Evolutionary conservation across 2,329 filamentous ascomycete species (phyloP).

Genomic region (Decorospora gaudefroyi): DNA sequence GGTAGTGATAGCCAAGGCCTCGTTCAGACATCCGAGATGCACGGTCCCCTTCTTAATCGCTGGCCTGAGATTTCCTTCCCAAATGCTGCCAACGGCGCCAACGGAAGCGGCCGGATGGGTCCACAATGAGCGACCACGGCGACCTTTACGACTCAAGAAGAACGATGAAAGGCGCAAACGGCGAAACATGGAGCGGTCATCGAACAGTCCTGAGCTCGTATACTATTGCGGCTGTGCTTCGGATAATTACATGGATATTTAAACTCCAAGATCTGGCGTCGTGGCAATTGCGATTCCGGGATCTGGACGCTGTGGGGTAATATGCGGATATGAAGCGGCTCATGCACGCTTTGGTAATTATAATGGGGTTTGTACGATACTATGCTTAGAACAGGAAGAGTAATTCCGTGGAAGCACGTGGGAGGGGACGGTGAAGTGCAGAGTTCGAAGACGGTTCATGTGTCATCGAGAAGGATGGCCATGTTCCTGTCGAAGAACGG

Average conservation of each 20-base stretch:
- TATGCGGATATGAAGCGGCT: conserved; percentile 14
- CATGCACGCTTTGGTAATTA: conserved; percentile 5
- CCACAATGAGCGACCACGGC: conserved; percentile 19
- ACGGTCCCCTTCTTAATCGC: conserved; percentile 27
- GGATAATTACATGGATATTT: conserved; percentile 7
- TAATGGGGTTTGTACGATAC: conserved; percentile 19
- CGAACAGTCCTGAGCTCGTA: not conserved
- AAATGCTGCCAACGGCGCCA: conserved; percentile 20
- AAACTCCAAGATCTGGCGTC: conserved; percentile 5
- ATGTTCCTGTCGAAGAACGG: too few species aligned
- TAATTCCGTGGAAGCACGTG: not conserved
- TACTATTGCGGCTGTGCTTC: conserved; percentile 2
- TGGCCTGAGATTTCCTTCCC: conserved; percentile 42
- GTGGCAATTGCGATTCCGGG: conserved; percentile 9
- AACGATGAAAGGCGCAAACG: not conserved
- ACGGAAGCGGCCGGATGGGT: conserved; percentile 20
- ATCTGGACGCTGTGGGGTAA: conserved; percentile 12
- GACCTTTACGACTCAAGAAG: not conserved
- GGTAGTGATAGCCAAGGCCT: conserved; percentile 25
- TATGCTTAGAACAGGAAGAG: conserved; percentile 15
- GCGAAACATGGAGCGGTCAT: not conserved
- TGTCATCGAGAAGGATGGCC: too few species aligned
- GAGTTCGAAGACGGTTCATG: too few species aligned
- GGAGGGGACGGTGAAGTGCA: too few species aligned
- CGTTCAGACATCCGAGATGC: conserved; percentile 30